phyloP scores from a whole-genome alignment of 2,329 filamentous ascomycete genomes.

The Colletotrichum aenigma region DNA sequence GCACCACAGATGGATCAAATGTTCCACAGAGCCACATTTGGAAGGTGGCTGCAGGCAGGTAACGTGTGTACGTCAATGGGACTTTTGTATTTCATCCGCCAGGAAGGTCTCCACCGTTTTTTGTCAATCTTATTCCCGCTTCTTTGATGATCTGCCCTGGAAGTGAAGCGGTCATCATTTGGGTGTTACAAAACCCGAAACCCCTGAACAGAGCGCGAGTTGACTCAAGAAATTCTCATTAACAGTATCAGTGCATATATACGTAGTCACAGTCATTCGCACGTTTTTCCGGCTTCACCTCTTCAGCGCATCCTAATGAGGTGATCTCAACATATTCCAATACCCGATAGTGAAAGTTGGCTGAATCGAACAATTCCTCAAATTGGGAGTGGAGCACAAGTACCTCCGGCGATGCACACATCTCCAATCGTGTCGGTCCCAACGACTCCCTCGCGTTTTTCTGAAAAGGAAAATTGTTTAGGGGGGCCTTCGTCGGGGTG shows the following conservation, averaged over 20 bases:
- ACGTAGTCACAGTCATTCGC: background rate
- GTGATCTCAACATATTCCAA: background rate
- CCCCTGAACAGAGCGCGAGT: background rate
- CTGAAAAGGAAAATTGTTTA: background rate
- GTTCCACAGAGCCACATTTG: background rate
- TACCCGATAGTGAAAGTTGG: background rate
- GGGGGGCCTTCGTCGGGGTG: background rate
- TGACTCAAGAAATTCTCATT: background rate
- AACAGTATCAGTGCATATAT: background rate
- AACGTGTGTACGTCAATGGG: background rate
- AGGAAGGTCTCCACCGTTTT: background rate
- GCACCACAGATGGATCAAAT: background rate
- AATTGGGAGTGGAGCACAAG: background rate
- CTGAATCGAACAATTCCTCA: background rate
- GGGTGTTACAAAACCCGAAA: background rate
- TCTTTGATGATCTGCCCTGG: background rate
- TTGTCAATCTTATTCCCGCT: background rate
- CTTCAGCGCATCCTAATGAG: background rate
- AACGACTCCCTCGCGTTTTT: background rate
- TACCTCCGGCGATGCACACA: background rate
- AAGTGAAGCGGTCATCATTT: background rate
- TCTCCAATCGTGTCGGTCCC: background rate
- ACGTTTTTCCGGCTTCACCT: background rate
- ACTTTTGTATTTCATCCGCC: background rate
- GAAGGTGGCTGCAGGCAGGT: background rate